Conservation (phyloP, 805 yeast species). For the Ogataea paraovalis region DNA sequence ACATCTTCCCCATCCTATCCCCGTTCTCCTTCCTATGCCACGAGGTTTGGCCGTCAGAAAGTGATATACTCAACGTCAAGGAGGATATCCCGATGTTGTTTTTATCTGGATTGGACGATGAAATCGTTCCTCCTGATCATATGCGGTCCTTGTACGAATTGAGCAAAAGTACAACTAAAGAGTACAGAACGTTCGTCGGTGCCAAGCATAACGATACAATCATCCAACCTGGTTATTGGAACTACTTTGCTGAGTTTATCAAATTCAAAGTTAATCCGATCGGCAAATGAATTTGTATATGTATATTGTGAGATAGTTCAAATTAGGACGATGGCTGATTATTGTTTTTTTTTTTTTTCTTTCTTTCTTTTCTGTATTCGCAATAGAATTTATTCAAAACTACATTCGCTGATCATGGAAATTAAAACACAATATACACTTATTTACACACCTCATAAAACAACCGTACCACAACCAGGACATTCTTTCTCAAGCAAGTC, state of each 20-base stretch:
- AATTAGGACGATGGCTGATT: background rate
- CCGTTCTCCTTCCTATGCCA: slow-evolving; percentile 61
- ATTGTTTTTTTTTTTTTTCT: background rate
- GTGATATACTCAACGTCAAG: slow-evolving; percentile 47
- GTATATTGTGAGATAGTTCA: background rate
- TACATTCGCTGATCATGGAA: too few relatives aligned
- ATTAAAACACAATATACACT: too few relatives aligned
- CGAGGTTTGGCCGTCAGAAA: slow-evolving; percentile 80
- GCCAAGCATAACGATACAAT: slow-evolving; percentile 85
- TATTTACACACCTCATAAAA: background rate
- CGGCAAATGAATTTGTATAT: slow-evolving; percentile 11
- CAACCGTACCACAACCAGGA: slow-evolving; percentile 63
- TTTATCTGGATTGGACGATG: slow-evolving; percentile 73
- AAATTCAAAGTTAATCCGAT: slow-evolving; percentile 38
- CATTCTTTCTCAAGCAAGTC: slow-evolving; percentile 64
- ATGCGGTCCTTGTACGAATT: slow-evolving; percentile 58
- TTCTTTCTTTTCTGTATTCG: background rate
- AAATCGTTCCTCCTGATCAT: slow-evolving; percentile 86
- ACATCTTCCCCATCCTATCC: slow-evolving; percentile 64
- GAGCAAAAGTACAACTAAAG: slow-evolving; percentile 49
- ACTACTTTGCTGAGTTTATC: slow-evolving; percentile 53
- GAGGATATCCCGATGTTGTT: slow-evolving; percentile 61
- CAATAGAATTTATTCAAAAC: too few relatives aligned
- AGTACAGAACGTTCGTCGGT: slow-evolving; percentile 48
- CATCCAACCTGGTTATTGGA: slow-evolving; percentile 75